These are phyloP conservation scores for Teunomyces stri DNA, from an alignment of 805 yeast species.

Conservation along the genomic window DNA sequence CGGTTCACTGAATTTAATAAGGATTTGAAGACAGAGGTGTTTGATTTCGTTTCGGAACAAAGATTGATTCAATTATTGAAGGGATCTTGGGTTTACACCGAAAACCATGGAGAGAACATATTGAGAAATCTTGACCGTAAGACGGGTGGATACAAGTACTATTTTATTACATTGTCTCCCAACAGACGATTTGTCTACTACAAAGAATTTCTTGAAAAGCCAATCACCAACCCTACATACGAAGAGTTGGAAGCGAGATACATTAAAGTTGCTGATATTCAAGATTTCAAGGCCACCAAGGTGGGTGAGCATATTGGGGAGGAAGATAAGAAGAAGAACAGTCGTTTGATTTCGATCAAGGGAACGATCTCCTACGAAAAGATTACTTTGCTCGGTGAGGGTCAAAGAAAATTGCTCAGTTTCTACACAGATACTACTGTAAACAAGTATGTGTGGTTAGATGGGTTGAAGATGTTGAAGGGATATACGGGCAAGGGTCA, in stretches of 20 bases:
- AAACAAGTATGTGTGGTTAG: constrained; percentile 70
- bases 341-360: constrained; percentile 50
- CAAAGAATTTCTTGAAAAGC: constrained; percentile 53
- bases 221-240: constrained; percentile 50
- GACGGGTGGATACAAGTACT: constrained; percentile 34
- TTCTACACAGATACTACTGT: constrained; percentile 72
- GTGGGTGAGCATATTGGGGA: constrained; percentile 42
- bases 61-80: constrained; percentile 66
- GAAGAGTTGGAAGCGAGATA: constrained; percentile 54
- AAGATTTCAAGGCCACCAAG: constrained; percentile 49
- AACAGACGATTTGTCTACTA: constrained; percentile 59
- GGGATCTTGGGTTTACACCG: constrained; percentile 80
- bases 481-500: constrained; percentile 30
- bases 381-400: constrained; percentile 48
- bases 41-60: constrained; percentile 72
- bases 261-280: constrained; percentile 52
- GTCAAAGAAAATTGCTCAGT: constrained; percentile 44
- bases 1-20: constrained; percentile 49
- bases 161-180: constrained; percentile 63
- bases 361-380: constrained; percentile 59
- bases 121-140: constrained; percentile 22
- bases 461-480: constrained; percentile 60
- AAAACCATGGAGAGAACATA: constrained; percentile 44
- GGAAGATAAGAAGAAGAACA: constrained; percentile 41
- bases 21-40: constrained; percentile 53